Base-by-base conservation (phyloP, 176 grass and related monocot genomes). In the Hyparrhenia diplandra region DNA sequence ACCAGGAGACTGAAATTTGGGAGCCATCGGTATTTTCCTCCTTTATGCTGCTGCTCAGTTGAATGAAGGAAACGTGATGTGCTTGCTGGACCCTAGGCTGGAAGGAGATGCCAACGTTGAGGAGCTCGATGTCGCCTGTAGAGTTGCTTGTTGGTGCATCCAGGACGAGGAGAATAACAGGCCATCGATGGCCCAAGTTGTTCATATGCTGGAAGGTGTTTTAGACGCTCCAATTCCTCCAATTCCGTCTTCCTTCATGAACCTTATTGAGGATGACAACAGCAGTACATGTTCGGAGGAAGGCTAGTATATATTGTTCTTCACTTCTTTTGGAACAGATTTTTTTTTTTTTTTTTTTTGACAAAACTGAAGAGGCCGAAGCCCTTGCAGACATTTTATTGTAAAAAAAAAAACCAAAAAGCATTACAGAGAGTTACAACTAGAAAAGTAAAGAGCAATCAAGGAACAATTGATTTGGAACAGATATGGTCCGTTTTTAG, bases 131-230 rank as follows among this genome's bases (percentile, higher is more conserved):
- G 37, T 69, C 36, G n/a, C 67, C 0, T 69, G 67, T 4, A 69
- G 67, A 69, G 67, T 69, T 25, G 67, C 67, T 37, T 69, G 67
- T 1, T 69, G 67, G 67, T 69, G 67, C 21, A 42, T 69, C 67
- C 67, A 69, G 67, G 67, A 69, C 37, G 37, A 69, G 67, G 67
- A 69, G 37, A 42, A 2, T 36, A n/a, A 69, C 11, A 69, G 67
- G 67, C 67, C 67, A 1, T 69, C 37, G 1, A 69, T 69, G 67
- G 37, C 10, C 5, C 37, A 69, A 16, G 37, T 69, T 42, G 67
- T 42, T 69, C 67, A 37, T 25, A 69, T 69, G 67, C 36, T 69
- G 12, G 67, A 69, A 69, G 67, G 67, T 25, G 11, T 25, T 69
- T 13, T 69, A 2, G 24, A 12, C 36, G 1, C 37, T 24, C 37